phyloP scores from a whole-genome alignment of 352 stramenopile species.

The Phytophthora fragariae region DNA sequence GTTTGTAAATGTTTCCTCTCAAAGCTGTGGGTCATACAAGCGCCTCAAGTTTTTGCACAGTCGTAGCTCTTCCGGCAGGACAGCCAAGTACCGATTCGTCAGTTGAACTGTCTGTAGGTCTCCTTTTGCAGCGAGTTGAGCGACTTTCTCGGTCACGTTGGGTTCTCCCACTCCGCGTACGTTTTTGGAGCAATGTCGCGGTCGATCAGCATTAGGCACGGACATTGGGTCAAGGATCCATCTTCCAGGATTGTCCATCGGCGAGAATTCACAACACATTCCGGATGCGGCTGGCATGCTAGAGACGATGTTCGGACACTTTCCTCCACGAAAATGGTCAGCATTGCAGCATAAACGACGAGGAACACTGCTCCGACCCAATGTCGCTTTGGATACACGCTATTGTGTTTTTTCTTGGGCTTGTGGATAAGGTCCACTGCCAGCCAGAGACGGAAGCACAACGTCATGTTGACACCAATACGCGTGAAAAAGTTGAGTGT shows the following conservation, averaged over 20 bases:
- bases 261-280: background rate
- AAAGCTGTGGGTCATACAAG: background rate
- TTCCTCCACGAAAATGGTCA: background rate
- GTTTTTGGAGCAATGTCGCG: background rate
- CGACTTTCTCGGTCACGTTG: background rate
- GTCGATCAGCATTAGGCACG: background rate
- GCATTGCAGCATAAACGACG: background rate
- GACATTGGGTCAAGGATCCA: background rate
- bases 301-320: background rate
- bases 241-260: background rate
- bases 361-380: background rate
- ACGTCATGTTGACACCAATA: background rate
- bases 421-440: background rate
- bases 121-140: background rate
- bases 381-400: background rate
- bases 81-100: constrained; percentile 2
- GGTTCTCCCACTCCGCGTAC: background rate
- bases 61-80: constrained; percentile 34
- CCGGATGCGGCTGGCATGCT: background rate
- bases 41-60: constrained; percentile 16
- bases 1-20: background rate
- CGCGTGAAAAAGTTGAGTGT: too few relatives aligned
- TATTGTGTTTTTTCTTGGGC: background rate
- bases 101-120: background rate
- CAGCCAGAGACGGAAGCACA: background rate